Base-by-base conservation (phyloP, 2,329 filamentous ascomycete species). In the Trichoderma sp. region DNA sequence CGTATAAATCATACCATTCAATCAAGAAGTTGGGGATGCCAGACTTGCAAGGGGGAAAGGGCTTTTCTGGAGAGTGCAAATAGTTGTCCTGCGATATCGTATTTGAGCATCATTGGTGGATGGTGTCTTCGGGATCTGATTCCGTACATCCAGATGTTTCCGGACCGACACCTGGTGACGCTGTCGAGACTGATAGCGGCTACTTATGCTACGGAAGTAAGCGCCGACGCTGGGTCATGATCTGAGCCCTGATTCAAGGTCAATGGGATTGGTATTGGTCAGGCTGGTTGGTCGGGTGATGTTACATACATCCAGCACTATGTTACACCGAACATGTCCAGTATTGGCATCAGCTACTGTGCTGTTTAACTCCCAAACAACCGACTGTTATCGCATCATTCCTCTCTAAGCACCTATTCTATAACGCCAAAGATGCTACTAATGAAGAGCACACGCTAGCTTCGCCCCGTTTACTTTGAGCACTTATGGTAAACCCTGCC, bases 311-410 rank as follows among this genome's bases (percentile, higher is more conserved):
- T 68, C 10, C 59, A 68, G 22, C 59, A 70, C 67, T 61, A 42
- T 29, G 67, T 50, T 35, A 32, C 48, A 7, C 27, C 67, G 48
- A 70, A 71, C 45, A 68, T 70, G 53, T 73, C 37, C 65, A 67
- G 63, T 39, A 67, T 73, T 12, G 70, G 71, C 48, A 72, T 73
- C 54, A 68, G 57, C 65, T 70, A 69, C 27, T 70, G 70, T 19
- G 68, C 34, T 70, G 68, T 54, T 70, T 70, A 68, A 70, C 66
- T 70, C 68, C 5, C 66, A 70, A 45, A 27, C 57, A 27, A 65
- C 68, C 48, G 68, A 68, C 68, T 70, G 66, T 22, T 70, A 66
- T 56, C 59, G 75, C 71, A 0, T 83, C 82, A 4, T 76, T 76
- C 6, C 76, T 75, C 34, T 58, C 53, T 66, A 66, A 66, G 4